A percentile compares a stretch with the other conserved stretches of the same genome.
Evolutionary conservation across 805 yeast genomes (phyloP).

Genomic region (Ogataea trehalophila): DNA sequence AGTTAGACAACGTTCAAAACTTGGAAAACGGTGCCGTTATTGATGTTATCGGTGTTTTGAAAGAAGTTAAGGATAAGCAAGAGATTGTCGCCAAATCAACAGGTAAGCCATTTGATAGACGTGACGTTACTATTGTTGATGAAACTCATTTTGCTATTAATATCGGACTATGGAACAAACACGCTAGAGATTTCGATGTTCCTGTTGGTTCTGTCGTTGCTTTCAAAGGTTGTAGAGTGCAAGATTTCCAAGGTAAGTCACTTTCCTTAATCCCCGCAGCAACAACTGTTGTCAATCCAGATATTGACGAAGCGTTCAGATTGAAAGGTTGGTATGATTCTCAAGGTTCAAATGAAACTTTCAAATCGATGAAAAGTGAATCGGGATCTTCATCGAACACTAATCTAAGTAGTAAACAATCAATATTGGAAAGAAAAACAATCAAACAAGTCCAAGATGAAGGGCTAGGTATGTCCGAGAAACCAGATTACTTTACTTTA

Average conservation of each 20-base stretch:
- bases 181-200: constrained; percentile 70
- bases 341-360: constrained; percentile 59
- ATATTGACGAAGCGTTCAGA: constrained; percentile 78
- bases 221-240: constrained; percentile 82
- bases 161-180: constrained; percentile 87
- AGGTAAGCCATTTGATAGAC: constrained; percentile 87
- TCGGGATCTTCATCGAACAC: constrained; percentile 30
- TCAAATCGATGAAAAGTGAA: constrained; percentile 58
- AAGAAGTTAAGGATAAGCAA: constrained; percentile 66
- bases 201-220: constrained; percentile 85
- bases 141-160: constrained; percentile 69
- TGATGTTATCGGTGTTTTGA: constrained; percentile 85
- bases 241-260: constrained; percentile 83
- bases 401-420: constrained; percentile 32
- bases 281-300: constrained; percentile 75
- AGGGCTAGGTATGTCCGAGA: constrained; percentile 68
- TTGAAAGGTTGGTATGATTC: constrained; percentile 95
- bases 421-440: constrained; percentile 55
- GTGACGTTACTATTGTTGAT: constrained; percentile 85
- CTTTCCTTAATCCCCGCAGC: constrained; percentile 79
- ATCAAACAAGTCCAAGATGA: constrained; percentile 62
- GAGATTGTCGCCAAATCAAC: constrained; percentile 83
- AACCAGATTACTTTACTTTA: constrained; percentile 70
- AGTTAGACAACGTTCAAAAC: constrained; percentile 59
- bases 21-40: constrained; percentile 67